Base-by-base conservation (phyloP, 176 grass and related monocot species). In the Phyllostachys edulis region DNA sequence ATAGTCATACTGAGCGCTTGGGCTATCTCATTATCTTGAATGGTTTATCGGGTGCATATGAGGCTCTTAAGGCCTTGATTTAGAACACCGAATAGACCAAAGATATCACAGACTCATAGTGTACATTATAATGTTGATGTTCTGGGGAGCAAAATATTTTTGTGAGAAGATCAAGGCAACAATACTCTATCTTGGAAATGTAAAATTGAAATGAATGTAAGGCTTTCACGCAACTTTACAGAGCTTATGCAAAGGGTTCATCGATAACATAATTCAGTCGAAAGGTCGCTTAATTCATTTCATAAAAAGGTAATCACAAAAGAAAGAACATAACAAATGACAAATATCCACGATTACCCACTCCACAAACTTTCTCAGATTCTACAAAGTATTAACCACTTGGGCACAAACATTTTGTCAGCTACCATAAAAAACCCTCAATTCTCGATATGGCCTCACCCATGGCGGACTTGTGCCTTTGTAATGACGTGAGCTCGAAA, bases 11-110 rank as follows among this genome's bases (percentile, higher is more conserved):
- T 44, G 16, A 65, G 23, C 23, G 32, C 9, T 62, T 50, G 46
- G 41, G 41, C 45, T 83, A 77, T 9, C 17, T 34, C 24, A 47
- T 16, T 32, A 87, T 75, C 41, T 18, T 50, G 74, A 45, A 77
- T 9, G 20, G 20, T 76, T 76, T 38, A 37, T 65, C 7, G 10
- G 32, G 40, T 63, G 44, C 8, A 75, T 66, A 40, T 12, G 51
- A 61, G 16, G 63, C 2, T 39, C 32, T 62, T 40, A 9, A 62
- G 15, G 47, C 26, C 23, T 63, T 64, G 44, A 34, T 56, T 78
- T 63, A 55, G 24, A 71, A 45, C 62, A 72, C 17, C 65, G 41
- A 38, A 72, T 52, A 81, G 21, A 2, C 34, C 34, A n/a, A 68
- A 20, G 50, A 80, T 68, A 50, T 17, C 12, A 40, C 4, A 11